Conservation (phyloP, 768 basidiomycete species). For the Omphalotus guepiniiformis region DNA sequence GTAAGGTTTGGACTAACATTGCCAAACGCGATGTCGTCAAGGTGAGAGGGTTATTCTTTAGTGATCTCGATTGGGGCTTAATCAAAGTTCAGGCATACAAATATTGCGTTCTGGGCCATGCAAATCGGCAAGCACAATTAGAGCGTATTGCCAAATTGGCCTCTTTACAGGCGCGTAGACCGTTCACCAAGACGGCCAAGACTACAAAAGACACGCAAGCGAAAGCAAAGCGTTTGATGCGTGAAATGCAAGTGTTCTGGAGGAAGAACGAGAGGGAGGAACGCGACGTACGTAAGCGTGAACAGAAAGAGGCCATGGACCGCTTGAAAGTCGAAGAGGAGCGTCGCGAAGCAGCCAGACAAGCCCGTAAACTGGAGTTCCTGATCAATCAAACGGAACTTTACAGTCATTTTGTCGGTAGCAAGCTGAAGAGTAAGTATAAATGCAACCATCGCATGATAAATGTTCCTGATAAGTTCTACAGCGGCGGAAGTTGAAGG, state of each 20-base stretch:
- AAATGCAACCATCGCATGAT: background rate
- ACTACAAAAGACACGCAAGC: constrained; percentile 78
- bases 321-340: constrained; percentile 88
- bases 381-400: constrained; percentile 98
- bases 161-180: constrained; percentile 73
- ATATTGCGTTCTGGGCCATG: constrained; percentile 63
- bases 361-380: constrained; percentile 96
- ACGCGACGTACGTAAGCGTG: constrained; percentile 84
- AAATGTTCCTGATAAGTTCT: constrained; percentile 16
- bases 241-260: constrained; percentile 97
- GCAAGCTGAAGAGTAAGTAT: constrained; percentile 82
- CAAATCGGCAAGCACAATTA: constrained; percentile 60
- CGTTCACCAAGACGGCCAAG: constrained; percentile 71
- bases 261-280: constrained; percentile 98
- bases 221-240: constrained; percentile 84
- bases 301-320: constrained; percentile 91
- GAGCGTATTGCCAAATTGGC: constrained; percentile 75
- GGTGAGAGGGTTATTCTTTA: no score
- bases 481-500: constrained; percentile 78
- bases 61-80: no score
- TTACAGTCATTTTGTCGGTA: constrained; percentile 98
- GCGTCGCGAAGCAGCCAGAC: constrained; percentile 87
- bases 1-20: constrained; percentile 88
- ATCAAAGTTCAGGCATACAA: constrained; percentile 86
- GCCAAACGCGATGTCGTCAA: constrained; percentile 81